Base-by-base conservation (phyloP, 2,329 filamentous ascomycete genomes). In the Beauveria varroae region DNA sequence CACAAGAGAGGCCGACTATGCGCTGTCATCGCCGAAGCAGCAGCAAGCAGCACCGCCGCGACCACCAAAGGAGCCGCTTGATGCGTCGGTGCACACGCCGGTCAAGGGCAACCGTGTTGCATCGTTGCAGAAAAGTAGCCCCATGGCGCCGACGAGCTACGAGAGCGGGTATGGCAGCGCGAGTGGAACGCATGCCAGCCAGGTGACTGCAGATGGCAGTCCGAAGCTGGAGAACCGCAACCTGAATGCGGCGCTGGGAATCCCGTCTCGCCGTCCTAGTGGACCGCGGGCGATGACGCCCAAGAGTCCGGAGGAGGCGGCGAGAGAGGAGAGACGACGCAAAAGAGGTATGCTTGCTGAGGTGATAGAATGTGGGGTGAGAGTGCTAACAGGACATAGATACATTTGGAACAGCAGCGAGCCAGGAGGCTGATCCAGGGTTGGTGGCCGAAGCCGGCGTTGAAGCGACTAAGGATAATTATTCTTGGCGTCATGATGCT, bases 31-130 rank as follows among this genome's bases (percentile, higher is more conserved):
- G 1, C 75, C 79, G 2, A 71, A 71, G 2, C 70, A 71, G 50
- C 50, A 52, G 10, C 30, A 40, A 71, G 7, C 68, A 67, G 79
- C 74, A 2, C 85, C 84, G 1, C 81, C 83, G 1, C 79, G 83
- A 3, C 85, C 85, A 41, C 85, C 85, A 5, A 88, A 88, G 74
- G 85, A 87, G 72, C 81, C 83, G 0, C 71, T 87, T 0, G 81
- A 81, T 5, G 71, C 69, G 43, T 73, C 71, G 14, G 66, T 70
- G 5, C 72, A 77, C 30, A 79, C 79, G 2, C 79, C 82, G 10
- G 75, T 78, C 8, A 78, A 78, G 64, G 73, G 76, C 43, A 74
- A 72, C 59, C 78, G 81, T 20, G 70, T 81, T 49, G 80, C 76
- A 57, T 81, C 81, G 70, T 70, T 84, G 54, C 76, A 78, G 63